phyloP scores from a whole-genome alignment of 345 rosid genomes.

The Eucalyptus sp. region DNA sequence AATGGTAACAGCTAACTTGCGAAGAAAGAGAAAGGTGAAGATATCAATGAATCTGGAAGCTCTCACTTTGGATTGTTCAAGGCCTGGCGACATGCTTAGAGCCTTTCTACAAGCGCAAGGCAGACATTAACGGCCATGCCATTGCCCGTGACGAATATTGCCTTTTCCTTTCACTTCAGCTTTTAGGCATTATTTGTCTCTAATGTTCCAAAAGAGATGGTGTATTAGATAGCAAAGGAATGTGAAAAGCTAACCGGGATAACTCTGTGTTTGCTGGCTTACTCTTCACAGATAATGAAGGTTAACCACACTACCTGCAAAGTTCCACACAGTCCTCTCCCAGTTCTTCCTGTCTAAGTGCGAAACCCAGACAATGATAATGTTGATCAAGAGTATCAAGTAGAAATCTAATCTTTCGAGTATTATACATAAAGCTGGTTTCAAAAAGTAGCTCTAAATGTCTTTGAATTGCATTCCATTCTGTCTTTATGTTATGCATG shows the following conservation, averaged over 20 bases:
- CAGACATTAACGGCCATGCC: background rate
- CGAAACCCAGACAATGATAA: background rate
- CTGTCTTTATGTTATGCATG: background rate
- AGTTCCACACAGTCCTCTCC: background rate
- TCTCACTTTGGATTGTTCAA: background rate
- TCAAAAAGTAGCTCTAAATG: background rate
- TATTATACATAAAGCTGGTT: background rate
- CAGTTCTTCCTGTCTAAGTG: background rate
- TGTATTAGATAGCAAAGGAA: background rate
- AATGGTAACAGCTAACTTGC: background rate
- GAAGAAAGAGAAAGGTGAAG: background rate
- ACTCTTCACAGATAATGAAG: background rate
- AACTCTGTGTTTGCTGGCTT: background rate
- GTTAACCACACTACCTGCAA: background rate
- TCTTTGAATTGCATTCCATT: background rate
- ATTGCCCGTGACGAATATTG: background rate
- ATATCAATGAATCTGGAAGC: background rate
- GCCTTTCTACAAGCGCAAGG: background rate
- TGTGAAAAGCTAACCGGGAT: background rate
- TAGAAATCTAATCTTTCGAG: background rate
- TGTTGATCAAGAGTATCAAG: background rate
- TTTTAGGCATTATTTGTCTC: background rate
- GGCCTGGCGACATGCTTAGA: background rate
- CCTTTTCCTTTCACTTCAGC: background rate
- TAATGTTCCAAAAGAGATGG: background rate